Evolutionary conservation across 208 protist genomes (phyloP), one percentile per base, ranked within the genome.

Genomic region (Crithidia brevicula): DNA sequence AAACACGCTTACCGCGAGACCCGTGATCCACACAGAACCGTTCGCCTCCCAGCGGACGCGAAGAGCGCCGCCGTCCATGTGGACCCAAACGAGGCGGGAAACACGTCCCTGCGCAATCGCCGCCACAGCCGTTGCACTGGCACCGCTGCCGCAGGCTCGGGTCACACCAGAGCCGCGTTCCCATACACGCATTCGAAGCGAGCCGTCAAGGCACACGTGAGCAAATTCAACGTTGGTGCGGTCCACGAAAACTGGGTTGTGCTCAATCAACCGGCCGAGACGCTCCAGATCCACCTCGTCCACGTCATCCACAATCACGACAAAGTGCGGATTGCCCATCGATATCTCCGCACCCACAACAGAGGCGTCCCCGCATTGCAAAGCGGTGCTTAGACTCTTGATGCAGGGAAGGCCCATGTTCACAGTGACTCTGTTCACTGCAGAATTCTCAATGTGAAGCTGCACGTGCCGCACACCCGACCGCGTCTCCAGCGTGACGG

Each of bases 321-420:
- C 49, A 7, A 65, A 50, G 60, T 72, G 49, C 9, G 31, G 43
- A 23, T 67, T 66, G 8, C 43, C 38, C 56, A 67, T 60, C 5
- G 38, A 67, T 3, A 57, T 22, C 18, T 13, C 23, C 4, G 43
- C 27, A n/a, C 31, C 31, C 11, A 47, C 13, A 38, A 65, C 43
- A 1, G 2, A 42, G 25, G 20, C 13, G 20, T 2, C 31, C 8
- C 3, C 28, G 8, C 7, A 27, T 7, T 42, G 5, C 11, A 61
- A 9, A 0, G 23, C 5, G n/a, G 64, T 36, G 43, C 42, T 0
- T 6, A 43, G 53, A 1, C 40, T n/a, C 9, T 25, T 2, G 6
- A 62, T 25, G 30, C 1, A 6, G 11, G 36, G 56, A 16, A 1
- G 7, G 25, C 62, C 46, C 49, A 71, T 56, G 15, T 53, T 47